phyloP scores from a whole-genome alignment of 306 rosid species.

The Mimosa pudica region DNA sequence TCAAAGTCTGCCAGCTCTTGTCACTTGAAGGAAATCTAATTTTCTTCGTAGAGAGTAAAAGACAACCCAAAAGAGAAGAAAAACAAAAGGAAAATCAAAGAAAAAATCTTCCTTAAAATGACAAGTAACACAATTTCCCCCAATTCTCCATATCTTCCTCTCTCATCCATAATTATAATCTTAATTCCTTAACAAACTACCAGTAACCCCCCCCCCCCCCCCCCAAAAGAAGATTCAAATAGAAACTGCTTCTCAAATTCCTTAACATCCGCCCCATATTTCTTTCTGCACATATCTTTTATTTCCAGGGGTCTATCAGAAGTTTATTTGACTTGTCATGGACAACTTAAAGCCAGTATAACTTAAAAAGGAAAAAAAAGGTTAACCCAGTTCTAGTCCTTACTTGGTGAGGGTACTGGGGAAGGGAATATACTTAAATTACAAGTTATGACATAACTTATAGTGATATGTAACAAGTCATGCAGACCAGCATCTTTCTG shows the following conservation, averaged over 20 bases:
- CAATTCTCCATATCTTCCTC: not conserved
- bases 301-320: slow-evolving; percentile 2
- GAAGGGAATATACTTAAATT: too few species aligned
- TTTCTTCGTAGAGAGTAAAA: not conserved
- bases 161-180: not conserved
- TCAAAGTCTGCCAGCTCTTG: not conserved
- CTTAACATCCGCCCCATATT: not conserved
- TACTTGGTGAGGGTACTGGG: too few species aligned
- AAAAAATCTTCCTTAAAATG: not conserved
- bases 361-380: too few species aligned
- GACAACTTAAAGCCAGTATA: not conserved
- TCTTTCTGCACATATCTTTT: not conserved
- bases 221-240: not conserved
- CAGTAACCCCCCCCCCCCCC: not conserved
- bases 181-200: not conserved
- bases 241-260: not conserved
- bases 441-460: not conserved
- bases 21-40: not conserved
- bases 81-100: not conserved
- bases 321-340: not conserved
- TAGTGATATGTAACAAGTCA: not conserved
- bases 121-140: not conserved
- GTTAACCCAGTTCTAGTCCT: too few species aligned
- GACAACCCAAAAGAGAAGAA: not conserved
- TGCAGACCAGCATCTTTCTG: not conserved